Evolutionary conservation across 1,284 basidiomycete genomes (phyloP).

Genomic region (Cryptococcus jaspeensis): DNA sequence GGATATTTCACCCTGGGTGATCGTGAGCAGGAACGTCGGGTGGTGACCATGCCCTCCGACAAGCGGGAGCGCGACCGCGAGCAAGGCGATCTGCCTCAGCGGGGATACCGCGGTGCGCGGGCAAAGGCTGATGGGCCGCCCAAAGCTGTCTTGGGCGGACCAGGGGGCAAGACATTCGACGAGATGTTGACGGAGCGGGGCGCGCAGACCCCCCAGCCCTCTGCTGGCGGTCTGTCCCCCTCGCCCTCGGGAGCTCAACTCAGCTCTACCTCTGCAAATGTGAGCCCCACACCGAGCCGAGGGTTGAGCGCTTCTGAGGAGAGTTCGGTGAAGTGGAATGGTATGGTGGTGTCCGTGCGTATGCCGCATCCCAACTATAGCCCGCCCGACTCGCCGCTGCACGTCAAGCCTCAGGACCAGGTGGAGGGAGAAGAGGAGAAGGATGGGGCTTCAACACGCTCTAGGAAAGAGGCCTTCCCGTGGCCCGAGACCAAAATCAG

Average conservation of each 20-base stretch:
- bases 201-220: neutral
- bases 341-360: constrained; percentile 21
- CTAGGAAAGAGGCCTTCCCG: constrained; percentile 21
- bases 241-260: neutral
- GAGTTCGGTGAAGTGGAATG: constrained; percentile 11
- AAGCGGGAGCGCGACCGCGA: too few relatives aligned
- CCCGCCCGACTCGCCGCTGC: constrained; percentile 25
- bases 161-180: constrained; percentile 41
- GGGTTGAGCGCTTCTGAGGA: neutral
- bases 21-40: neutral
- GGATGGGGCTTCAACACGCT: neutral
- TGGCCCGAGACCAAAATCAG: constrained; percentile 12
- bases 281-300: neutral
- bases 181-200: constrained; percentile 24
- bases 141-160: constrained; percentile 42
- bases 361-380: constrained; percentile 24
- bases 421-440: neutral
- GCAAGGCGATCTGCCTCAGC: neutral
- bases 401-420: neutral
- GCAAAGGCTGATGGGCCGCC: constrained; percentile 33
- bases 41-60: too few relatives aligned
- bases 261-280: constrained; percentile 3
- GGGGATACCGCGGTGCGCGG: constrained; percentile 6
- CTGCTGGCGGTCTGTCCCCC: neutral
- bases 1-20: neutral